phyloP scores from a whole-genome alignment of 2,329 filamentous ascomycete species.

The Fusarium sp. region DNA sequence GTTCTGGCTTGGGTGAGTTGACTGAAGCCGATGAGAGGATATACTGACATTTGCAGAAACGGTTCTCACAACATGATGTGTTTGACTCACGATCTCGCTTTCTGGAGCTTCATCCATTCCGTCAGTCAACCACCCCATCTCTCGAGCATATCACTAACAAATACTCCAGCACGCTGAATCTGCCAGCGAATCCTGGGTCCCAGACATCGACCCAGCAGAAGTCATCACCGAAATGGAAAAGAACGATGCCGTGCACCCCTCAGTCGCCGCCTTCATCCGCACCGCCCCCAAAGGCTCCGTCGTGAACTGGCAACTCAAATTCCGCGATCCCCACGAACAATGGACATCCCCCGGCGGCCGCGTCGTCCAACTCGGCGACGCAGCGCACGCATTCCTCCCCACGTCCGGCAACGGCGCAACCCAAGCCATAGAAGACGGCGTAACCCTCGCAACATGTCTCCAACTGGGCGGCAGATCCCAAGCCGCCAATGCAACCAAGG shows the following conservation, averaged over 20 bases:
- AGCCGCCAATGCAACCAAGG: constrained; percentile 21
- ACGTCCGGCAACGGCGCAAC: constrained; percentile 33
- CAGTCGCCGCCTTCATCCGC: constrained; percentile 23
- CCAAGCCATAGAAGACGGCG: constrained; percentile 27
- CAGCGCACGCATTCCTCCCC: constrained; percentile 27
- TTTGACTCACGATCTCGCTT: constrained; percentile 18
- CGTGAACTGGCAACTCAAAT: constrained; percentile 35
- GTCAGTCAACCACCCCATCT: neutral
- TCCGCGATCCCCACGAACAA: constrained; percentile 32
- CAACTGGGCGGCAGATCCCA: constrained; percentile 16
- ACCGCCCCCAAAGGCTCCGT: constrained; percentile 33
- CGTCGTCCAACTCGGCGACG: constrained; percentile 29
- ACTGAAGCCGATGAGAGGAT: accelerated
- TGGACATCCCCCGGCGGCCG: constrained; percentile 31
- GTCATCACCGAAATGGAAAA: constrained; percentile 31
- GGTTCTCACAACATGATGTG: constrained; percentile 32
- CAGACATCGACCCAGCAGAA: constrained; percentile 24
- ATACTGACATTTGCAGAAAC: constrained; percentile 1
- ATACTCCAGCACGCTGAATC: constrained; percentile 6
- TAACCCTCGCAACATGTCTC: constrained; percentile 25
- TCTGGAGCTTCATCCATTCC: constrained; percentile 35
- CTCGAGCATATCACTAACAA: neutral
- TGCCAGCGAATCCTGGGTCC: constrained; percentile 30
- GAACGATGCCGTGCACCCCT: constrained; percentile 26
- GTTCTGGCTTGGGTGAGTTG: constrained; percentile 28